Evolutionary conservation across 2,329 filamentous ascomycete genomes (phyloP).

Genomic region (Exserohilum turcica): DNA sequence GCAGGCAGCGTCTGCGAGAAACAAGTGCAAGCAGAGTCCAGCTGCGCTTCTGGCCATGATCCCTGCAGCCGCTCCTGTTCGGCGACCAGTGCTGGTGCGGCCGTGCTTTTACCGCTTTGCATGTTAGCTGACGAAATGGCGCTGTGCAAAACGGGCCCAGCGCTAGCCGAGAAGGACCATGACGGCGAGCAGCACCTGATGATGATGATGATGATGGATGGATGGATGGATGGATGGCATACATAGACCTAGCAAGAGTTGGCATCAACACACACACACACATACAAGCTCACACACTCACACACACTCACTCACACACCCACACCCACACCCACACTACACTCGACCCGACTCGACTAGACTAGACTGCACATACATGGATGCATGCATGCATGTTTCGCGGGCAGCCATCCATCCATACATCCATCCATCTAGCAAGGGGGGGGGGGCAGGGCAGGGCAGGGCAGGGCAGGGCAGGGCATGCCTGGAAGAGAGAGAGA

Average conservation of each 20-base stretch:
- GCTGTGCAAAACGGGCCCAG: constrained; percentile 31
- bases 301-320: too few species aligned
- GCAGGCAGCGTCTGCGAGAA: constrained; percentile 8
- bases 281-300: too few species aligned
- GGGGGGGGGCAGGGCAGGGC: too few species aligned
- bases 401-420: constrained; percentile 21
- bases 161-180: constrained; percentile 36
- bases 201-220: constrained; percentile 21
- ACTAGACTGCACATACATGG: too few species aligned
- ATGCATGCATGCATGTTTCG: constrained; percentile 32
- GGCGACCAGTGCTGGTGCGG: constrained; percentile 36
- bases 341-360: too few species aligned
- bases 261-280: too few species aligned
- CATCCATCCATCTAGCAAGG: too few species aligned
- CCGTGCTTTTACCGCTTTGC: constrained; percentile 33
- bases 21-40: constrained; percentile 4
- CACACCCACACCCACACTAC: too few species aligned
- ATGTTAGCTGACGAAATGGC: constrained; percentile 37
- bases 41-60: constrained; percentile 20
- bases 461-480: too few species aligned
- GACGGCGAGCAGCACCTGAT: constrained; percentile 42
- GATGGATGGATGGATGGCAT: too few species aligned
- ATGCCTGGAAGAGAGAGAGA: too few species aligned
- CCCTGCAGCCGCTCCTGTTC: constrained; percentile 30
- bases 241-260: too few species aligned